Evolutionary conservation across 2,329 filamentous ascomycete genomes (phyloP).

Genomic region (Hysterium pulicare): DNA sequence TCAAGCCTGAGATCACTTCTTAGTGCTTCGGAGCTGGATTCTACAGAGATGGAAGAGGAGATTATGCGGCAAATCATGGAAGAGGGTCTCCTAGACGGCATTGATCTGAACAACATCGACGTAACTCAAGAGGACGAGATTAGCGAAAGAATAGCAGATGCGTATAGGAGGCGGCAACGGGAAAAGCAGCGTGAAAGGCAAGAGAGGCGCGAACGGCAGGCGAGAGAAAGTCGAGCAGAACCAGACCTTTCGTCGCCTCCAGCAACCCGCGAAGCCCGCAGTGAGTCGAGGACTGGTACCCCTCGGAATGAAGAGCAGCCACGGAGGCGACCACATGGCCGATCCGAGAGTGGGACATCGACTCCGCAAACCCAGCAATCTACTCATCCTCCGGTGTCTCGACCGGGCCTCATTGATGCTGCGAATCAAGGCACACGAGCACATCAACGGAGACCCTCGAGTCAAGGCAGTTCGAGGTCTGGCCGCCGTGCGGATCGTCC

Average conservation of each 20-base stretch:
- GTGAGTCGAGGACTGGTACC: constrained; percentile 5
- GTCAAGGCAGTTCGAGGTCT: constrained; percentile 44
- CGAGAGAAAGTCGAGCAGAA: constrained; percentile 37
- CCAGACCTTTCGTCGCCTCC: constrained; percentile 12
- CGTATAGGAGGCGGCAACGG: constrained; percentile 73
- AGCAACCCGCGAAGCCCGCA: constrained; percentile 23
- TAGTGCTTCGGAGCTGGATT: constrained; percentile 72
- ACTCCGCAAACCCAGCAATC: constrained; percentile 27
- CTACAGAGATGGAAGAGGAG: constrained; percentile 77
- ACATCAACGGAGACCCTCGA: constrained; percentile 44
- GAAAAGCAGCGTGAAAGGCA: constrained; percentile 51
- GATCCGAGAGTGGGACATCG: constrained; percentile 33
- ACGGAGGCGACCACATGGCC: constrained; percentile 29
- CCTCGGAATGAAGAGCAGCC: constrained; percentile 27
- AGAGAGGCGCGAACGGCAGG: constrained; percentile 30
- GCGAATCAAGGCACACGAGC: constrained; percentile 27
- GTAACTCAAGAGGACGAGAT: constrained; percentile 82
- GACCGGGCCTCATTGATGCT: constrained; percentile 46
- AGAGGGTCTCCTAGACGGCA: constrained; percentile 80
- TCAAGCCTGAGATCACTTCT: constrained; percentile 82
- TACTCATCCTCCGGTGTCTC: constrained; percentile 42
- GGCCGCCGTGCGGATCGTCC: constrained; percentile 31
- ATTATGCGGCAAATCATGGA: constrained; percentile 86
- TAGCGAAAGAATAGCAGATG: constrained; percentile 84
- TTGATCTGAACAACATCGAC: constrained; percentile 85